These are phyloP conservation scores for Aspergillus puulaauensis DNA, from an alignment of 2,329 filamentous ascomycete genomes.

Conservation along the genomic window DNA sequence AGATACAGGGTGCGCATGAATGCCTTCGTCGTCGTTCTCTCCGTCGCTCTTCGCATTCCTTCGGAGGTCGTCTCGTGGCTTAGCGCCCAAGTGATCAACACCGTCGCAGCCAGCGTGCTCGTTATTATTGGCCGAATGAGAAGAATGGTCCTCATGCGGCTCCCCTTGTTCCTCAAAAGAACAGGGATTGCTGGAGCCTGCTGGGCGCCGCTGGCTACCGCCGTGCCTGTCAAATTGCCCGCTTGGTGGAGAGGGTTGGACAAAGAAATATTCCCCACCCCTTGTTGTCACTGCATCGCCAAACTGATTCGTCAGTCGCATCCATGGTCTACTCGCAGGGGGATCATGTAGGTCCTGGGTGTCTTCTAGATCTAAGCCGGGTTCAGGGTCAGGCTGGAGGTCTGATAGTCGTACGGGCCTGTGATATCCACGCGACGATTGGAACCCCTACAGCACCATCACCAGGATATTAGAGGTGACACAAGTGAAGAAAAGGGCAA, in stretches of 20 bases:
- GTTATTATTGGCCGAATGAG: slow-evolving; percentile 4
- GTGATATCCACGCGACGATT: slow-evolving; percentile 28
- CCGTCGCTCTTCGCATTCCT: background rate
- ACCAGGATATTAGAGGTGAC: slow-evolving; percentile 32
- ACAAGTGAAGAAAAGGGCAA: background rate
- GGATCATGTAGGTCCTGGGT: slow-evolving; percentile 1
- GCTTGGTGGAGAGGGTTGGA: background rate
- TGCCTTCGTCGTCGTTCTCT: background rate
- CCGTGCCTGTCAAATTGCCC: background rate
- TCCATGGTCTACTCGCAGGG: slow-evolving; percentile 7
- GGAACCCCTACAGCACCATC: slow-evolving; percentile 29
- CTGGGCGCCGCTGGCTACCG: slow-evolving; percentile 3
- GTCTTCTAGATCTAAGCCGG: slow-evolving; percentile 19
- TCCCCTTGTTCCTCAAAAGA: slow-evolving; percentile 6
- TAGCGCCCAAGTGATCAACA: slow-evolving; percentile 11
- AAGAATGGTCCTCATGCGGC: slow-evolving; percentile 2
- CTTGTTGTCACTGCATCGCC: background rate
- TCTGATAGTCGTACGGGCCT: slow-evolving; percentile 23
- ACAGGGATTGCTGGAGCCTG: slow-evolving; percentile 6
- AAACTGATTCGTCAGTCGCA: background rate
- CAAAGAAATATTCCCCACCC: slow-evolving; percentile 5
- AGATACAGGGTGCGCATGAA: background rate
- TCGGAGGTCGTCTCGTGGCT: background rate
- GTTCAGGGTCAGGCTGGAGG: slow-evolving; percentile 15
- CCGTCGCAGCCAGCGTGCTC: background rate